Conservation (phyloP, 805 yeast species). For the Isabelozyma heimii region DNA sequence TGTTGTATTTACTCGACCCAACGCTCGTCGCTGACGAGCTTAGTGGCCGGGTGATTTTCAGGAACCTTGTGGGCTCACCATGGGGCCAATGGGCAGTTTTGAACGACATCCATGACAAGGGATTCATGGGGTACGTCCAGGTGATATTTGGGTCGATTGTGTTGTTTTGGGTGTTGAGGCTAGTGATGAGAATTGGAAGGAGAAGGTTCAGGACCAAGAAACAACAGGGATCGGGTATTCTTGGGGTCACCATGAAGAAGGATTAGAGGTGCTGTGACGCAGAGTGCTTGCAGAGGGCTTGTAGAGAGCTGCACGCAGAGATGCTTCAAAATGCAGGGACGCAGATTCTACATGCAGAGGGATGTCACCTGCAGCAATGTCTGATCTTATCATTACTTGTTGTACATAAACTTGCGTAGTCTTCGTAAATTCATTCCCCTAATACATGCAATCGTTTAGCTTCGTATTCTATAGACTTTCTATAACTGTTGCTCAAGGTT, state of each 20-base stretch:
- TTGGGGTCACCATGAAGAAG: slow-evolving; percentile 18
- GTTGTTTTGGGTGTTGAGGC: background rate
- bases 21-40: slow-evolving; percentile 10
- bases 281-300: too few species aligned
- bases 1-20: slow-evolving; percentile 39
- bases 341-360: too few species aligned
- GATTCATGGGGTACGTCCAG: slow-evolving; percentile 41
- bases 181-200: too few species aligned
- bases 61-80: slow-evolving; percentile 40
- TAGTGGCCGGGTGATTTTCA: slow-evolving; percentile 5
- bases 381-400: background rate
- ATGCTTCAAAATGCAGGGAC: too few species aligned
- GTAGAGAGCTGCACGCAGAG: too few species aligned
- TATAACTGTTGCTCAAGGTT: slow-evolving; percentile 27
- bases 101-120: slow-evolving; percentile 44
- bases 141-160: slow-evolving; percentile 9
- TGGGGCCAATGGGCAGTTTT: slow-evolving; percentile 34
- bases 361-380: too few species aligned
- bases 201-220: slow-evolving; percentile 2
- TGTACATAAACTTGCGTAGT: background rate
- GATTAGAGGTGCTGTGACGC: slow-evolving; percentile 4
- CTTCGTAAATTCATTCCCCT: slow-evolving; percentile 5
- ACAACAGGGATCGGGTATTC: slow-evolving; percentile 12
- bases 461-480: slow-evolving; percentile 33
- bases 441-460: slow-evolving; percentile 26